A percentile compares a stretch with the other conserved stretches of the same genome.
Evolutionary conservation across 352 stramenopile species (phyloP).

Genomic region (Phytophthora pini): DNA sequence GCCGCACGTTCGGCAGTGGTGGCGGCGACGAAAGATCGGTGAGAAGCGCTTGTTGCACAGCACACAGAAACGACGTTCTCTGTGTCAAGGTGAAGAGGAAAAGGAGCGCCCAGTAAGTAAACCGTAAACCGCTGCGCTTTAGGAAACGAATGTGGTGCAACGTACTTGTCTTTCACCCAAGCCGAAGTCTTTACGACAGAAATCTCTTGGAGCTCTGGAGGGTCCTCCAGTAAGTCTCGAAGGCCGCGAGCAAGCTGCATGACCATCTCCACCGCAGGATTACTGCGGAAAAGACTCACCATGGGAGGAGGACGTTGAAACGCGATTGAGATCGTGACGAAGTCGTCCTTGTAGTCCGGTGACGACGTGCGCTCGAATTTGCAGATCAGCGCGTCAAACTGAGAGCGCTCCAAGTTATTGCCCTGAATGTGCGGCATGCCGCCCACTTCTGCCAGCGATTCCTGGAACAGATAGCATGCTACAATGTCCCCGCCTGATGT

Average conservation of each 20-base stretch:
- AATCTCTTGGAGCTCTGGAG: slow-evolving; percentile 80
- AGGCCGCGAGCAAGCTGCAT: slow-evolving; percentile 81
- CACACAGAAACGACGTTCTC: slow-evolving; percentile 81
- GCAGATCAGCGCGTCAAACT: slow-evolving; percentile 86
- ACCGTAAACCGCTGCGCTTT: not conserved
- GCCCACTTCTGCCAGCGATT: slow-evolving; percentile 82
- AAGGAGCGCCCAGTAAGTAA: slow-evolving; percentile 28
- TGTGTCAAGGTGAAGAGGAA: slow-evolving; percentile 26
- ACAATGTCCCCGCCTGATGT: slow-evolving; percentile 77
- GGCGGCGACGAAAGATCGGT: slow-evolving; percentile 83
- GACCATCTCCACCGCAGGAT: slow-evolving; percentile 86
- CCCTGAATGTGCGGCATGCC: slow-evolving; percentile 84
- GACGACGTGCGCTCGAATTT: slow-evolving; percentile 83
- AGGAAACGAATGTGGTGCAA: slow-evolving; percentile 7
- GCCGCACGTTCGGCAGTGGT: slow-evolving; percentile 89
- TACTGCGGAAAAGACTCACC: slow-evolving; percentile 84
- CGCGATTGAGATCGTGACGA: slow-evolving; percentile 85
- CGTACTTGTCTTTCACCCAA: slow-evolving; percentile 87
- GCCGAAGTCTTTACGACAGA: slow-evolving; percentile 83
- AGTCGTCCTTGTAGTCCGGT: slow-evolving; percentile 73
- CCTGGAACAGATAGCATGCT: slow-evolving; percentile 86
- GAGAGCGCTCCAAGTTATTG: slow-evolving; percentile 81
- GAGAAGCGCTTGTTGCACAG: slow-evolving; percentile 86
- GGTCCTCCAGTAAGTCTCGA: slow-evolving; percentile 80
- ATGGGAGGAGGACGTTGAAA: slow-evolving; percentile 85